Conservation (phyloP, 768 basidiomycete species). For the Xerocomellus chrysenteron region DNA sequence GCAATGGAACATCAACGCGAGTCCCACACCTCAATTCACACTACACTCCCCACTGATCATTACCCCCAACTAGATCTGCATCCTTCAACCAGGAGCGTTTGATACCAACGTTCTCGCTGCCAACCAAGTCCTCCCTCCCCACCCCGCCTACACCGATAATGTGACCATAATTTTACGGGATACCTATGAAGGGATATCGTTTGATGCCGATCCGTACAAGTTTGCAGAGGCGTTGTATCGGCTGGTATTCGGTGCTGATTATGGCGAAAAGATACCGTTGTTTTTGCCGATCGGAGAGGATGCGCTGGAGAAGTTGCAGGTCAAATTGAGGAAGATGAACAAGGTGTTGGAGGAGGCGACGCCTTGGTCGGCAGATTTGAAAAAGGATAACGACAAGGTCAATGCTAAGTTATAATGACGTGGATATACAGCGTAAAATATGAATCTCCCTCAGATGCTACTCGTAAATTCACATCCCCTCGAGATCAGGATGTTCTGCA, state of each 20-base stretch:
- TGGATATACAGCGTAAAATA: too few species aligned
- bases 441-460: too few species aligned
- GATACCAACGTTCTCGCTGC: slow-evolving; percentile 7
- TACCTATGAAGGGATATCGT: background rate
- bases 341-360: background rate
- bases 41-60: too few species aligned
- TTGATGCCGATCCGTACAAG: slow-evolving; percentile 13
- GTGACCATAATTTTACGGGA: background rate
- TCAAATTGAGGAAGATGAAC: background rate
- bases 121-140: background rate
- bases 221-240: slow-evolving; percentile 8
- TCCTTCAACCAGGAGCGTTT: slow-evolving; percentile 20
- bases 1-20: slow-evolving; percentile 20
- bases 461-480: too few species aligned
- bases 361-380: slow-evolving; percentile 10
- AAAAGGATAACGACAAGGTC: background rate
- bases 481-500: too few species aligned
- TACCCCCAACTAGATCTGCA: slow-evolving; percentile 5
- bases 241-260: background rate
- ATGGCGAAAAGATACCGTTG: slow-evolving; percentile 1
- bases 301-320: slow-evolving; percentile 1
- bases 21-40: background rate
- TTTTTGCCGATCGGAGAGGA: slow-evolving; percentile 13
- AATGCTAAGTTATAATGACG: background rate
- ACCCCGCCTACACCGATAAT: slow-evolving; percentile 12